phyloP scores from a whole-genome alignment of 768 basidiomycete species.

The Termitomyces sp. region DNA sequence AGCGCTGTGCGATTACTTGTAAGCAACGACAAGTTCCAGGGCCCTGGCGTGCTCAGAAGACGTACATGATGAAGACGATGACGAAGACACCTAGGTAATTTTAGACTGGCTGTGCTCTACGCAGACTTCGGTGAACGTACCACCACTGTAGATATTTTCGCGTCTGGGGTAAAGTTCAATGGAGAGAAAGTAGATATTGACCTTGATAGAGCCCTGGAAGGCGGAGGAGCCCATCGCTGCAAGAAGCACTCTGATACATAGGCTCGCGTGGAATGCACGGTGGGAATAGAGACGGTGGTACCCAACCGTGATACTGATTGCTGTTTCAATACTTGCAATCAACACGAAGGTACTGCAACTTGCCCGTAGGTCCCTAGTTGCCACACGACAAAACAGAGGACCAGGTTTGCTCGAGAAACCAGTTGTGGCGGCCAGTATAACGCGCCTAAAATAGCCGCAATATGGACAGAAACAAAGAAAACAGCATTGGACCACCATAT shows the following conservation, averaged over 20 bases:
- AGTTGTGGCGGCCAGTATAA: conserved; percentile 44
- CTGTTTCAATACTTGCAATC: background rate
- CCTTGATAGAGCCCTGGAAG: conserved; percentile 81
- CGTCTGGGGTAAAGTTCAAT: background rate
- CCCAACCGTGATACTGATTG: conserved; percentile 62
- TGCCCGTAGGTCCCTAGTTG: conserved; percentile 72
- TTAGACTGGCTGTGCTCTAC: background rate
- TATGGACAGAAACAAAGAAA: conserved; percentile 56
- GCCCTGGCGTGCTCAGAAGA: background rate
- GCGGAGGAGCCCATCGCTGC: conserved; percentile 68
- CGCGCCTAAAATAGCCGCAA: conserved; percentile 52
- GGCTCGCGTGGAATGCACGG: conserved; percentile 57
- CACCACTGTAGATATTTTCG: background rate
- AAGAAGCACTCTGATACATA: conserved; percentile 52
- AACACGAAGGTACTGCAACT: conserved; percentile 17
- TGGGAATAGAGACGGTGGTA: conserved; percentile 83
- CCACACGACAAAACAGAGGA: conserved; percentile 58
- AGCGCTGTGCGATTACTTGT: background rate
- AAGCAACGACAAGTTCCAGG: background rate
- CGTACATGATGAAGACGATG: conserved; percentile 3
- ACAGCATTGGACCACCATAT: conserved; percentile 65
- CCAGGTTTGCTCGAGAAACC: conserved; percentile 41
- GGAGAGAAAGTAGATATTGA: conserved; percentile 19
- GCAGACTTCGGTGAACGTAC: background rate
- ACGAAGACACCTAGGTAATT: background rate